Evolutionary conservation across 1,284 basidiomycete genomes (phyloP).

Genomic region (Stereum hirsutum): DNA sequence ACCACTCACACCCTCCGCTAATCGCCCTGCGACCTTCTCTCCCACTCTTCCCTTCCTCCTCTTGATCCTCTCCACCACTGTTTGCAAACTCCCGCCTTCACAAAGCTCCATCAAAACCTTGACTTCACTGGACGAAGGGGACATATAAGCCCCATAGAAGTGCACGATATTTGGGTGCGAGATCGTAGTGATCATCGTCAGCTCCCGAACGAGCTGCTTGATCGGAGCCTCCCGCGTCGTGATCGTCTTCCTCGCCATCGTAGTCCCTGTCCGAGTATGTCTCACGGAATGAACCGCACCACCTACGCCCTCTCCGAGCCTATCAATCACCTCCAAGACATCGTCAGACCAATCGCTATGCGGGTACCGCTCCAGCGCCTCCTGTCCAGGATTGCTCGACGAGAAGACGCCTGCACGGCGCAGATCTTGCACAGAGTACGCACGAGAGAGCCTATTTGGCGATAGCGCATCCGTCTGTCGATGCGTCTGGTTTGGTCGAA

Average conservation of each 20-base stretch:
- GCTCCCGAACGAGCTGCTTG: conserved; percentile 88
- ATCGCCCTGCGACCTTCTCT: conserved; percentile 86
- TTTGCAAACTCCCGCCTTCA: conserved; percentile 85
- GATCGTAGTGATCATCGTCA: conserved; percentile 82
- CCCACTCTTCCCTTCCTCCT: conserved; percentile 75
- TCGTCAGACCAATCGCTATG: conserved; percentile 49
- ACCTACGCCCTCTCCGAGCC: conserved; percentile 91
- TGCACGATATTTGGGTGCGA: conserved; percentile 84
- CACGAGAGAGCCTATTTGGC: too few species aligned
- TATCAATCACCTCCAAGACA: conserved; percentile 62
- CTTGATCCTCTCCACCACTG: conserved; percentile 80
- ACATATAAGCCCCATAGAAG: conserved; percentile 94
- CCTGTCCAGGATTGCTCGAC: not conserved
- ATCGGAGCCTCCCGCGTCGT: conserved; percentile 89
- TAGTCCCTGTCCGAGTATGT: conserved; percentile 63
- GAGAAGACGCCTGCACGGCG: too few species aligned
- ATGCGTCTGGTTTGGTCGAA: too few species aligned
- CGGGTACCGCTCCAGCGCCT: not conserved
- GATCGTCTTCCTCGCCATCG: conserved; percentile 96
- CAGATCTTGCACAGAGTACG: too few species aligned
- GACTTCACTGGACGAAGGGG: conserved; percentile 85
- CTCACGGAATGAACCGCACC: conserved; percentile 90
- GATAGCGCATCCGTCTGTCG: too few species aligned
- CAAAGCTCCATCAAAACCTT: conserved; percentile 95
- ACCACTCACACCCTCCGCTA: conserved; percentile 77